Percentiles rank a stretch among this genome's conserved stretches.
Conservation (phyloP, 768 basidiomycete species). For the Kwoniella mangroviensis region DNA sequence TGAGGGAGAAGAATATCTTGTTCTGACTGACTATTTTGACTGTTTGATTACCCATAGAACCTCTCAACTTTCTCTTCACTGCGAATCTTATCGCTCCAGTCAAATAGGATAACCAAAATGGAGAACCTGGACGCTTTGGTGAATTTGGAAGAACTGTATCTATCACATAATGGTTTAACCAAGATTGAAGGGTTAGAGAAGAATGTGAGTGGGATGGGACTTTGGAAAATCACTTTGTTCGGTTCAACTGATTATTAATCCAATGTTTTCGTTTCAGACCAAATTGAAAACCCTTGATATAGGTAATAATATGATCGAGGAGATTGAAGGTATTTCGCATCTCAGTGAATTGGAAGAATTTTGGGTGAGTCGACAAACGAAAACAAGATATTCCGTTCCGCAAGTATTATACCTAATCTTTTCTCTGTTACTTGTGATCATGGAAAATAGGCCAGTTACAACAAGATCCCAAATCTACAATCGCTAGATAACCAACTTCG, state of each 20-base stretch:
- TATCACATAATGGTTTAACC: conserved; percentile 90
- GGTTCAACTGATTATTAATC: not conserved
- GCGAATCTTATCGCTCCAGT: conserved; percentile 79
- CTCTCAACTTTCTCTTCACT: conserved; percentile 72
- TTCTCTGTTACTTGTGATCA: not conserved
- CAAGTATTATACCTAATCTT: too few relatives aligned
- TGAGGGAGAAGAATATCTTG: not conserved
- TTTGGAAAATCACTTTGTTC: too few relatives aligned
- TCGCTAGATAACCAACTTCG: conserved; percentile 71
- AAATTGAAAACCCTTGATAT: conserved; percentile 86
- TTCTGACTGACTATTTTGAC: not conserved
- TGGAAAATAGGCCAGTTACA: conserved; percentile 74
- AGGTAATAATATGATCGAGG: conserved; percentile 78
- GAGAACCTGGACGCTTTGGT: conserved; percentile 76
- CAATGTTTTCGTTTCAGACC: conserved; percentile 51
- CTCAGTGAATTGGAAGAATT: conserved; percentile 80
- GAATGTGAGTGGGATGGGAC: conserved; percentile 65
- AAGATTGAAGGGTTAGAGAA: conserved; percentile 81
- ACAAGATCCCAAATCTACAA: conserved; percentile 74
- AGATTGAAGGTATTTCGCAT: conserved; percentile 81
- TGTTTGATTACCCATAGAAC: conserved; percentile 62
- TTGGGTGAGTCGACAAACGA: too few relatives aligned
- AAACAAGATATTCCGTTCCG: too few relatives aligned
- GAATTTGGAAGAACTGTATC: conserved; percentile 83
- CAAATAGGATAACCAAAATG: conserved; percentile 87